A percentile compares a stretch with the other conserved stretches of the same genome.
phyloP scores from a whole-genome alignment of 176 grass and related monocot genomes.

The Aegilops bicornis region DNA sequence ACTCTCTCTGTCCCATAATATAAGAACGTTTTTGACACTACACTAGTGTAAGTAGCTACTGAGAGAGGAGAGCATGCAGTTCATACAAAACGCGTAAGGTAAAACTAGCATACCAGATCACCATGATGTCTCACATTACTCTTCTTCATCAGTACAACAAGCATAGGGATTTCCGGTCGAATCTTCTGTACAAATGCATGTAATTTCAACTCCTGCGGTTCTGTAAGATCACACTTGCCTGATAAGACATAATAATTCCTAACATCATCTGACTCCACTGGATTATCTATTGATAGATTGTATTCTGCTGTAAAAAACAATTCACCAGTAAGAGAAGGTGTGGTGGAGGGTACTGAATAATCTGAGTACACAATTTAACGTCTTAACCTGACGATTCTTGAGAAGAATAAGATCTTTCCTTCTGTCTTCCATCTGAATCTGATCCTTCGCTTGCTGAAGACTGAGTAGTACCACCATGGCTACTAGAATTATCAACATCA shows the following conservation, averaged over 20 bases:
- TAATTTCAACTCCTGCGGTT: background rate
- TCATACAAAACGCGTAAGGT: too few relatives aligned
- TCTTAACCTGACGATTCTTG: constrained; percentile 32
- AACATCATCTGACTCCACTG: background rate
- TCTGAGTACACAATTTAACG: background rate
- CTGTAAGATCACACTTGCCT: background rate
- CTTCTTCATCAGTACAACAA: too few relatives aligned
- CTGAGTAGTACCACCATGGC: background rate
- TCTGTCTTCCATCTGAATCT: background rate
- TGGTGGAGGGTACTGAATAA: background rate
- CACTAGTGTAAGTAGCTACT: too few relatives aligned
- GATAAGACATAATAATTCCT: constrained; percentile 10
- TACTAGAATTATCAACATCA: background rate
- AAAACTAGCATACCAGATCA: too few relatives aligned
- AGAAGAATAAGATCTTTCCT: background rate
- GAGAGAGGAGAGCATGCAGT: too few relatives aligned
- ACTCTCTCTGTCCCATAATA: too few relatives aligned
- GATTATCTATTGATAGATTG: background rate
- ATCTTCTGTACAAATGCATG: background rate
- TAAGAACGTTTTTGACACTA: too few relatives aligned
- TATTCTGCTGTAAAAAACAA: background rate
- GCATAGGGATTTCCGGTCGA: background rate
- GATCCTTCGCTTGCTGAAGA: constrained; percentile 9
- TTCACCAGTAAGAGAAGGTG: background rate
- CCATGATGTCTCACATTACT: too few relatives aligned